Percentiles rank a stretch among this genome's conserved stretches.
Conservation (phyloP, 768 basidiomycete species). For the Phallus indusiatus region DNA sequence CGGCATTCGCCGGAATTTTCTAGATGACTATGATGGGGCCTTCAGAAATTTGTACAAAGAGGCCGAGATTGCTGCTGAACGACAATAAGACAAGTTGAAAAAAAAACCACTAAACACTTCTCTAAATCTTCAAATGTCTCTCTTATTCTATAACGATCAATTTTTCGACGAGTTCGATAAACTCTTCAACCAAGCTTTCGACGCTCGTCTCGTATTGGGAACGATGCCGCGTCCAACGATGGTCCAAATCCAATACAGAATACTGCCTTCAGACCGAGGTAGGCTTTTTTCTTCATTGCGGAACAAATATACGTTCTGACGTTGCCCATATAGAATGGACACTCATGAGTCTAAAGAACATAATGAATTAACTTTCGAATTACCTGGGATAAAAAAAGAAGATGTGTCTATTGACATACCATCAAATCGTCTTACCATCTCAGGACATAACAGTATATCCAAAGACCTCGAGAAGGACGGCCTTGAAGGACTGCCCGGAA, state of each 20-base stretch:
- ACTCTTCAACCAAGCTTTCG: slow-evolving; percentile 2
- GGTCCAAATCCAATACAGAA: not conserved
- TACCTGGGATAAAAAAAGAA: slow-evolving; percentile 44
- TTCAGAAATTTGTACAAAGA: no score
- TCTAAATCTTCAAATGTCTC: not conserved
- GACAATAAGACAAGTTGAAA: no score
- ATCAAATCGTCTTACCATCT: slow-evolving; percentile 37
- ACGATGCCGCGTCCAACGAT: not conserved
- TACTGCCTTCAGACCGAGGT: not conserved
- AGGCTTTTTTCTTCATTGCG: no score
- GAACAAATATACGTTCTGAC: not conserved
- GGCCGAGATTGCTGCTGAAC: no score
- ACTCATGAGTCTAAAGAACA: slow-evolving; percentile 33
- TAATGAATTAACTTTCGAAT: slow-evolving; percentile 41
- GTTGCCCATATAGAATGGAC: slow-evolving; percentile 23
- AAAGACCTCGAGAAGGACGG: slow-evolving; percentile 25
- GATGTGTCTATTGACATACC: slow-evolving; percentile 39
- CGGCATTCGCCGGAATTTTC: no score
- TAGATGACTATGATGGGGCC: no score
- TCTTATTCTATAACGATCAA: not conserved
- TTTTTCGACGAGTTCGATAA: slow-evolving; percentile 1
- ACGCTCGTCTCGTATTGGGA: not conserved
- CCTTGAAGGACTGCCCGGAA: no score
- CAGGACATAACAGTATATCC: slow-evolving; percentile 31
- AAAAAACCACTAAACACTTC: no score